Evolutionary conservation across 352 stramenopile genomes (phyloP), one percentile per base, ranked within the genome.

Genomic region (Thraustochytrium sp.): DNA sequence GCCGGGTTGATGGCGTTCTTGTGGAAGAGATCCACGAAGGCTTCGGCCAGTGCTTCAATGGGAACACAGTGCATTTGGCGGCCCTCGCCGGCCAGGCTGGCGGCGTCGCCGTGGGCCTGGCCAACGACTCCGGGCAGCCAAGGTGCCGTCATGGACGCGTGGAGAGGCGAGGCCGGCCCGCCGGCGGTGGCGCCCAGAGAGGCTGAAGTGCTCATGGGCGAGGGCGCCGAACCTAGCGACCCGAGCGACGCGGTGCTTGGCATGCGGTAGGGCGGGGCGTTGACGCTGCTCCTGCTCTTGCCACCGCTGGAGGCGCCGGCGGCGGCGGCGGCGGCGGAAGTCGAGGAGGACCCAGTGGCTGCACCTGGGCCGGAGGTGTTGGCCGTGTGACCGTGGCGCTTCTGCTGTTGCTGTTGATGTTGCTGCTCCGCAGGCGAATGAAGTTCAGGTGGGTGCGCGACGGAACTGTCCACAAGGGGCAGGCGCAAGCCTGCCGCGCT

Each of bases 1-100:
- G 23, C 11, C 9, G 26, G 42, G 8, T 72, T 72, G 40, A 72
- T 72, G 9, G 42, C 59, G 2, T 72, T 38, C 16, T 31, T 21
- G 26, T 72, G 59, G 59, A 72, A 72, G 8, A 72, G 59, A 26
- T 72, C 59, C 13, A 72, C 59, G 46, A 72, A 72, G 59, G 59
- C 40, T 46, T 72, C 59, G 21, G 59, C 59, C 13, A 72, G 34
- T 11, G 59, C 59, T 29, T 72, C 59, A 44, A 72, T 31, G 36
- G 59, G 59, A 2, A 31, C 42, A 31, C 13, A 55, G 59, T 72
- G 59, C 59, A 72, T 13, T 44, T 72, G 59, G 26, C 40, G 59
- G 11, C 46, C 0, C 40, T 72, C 59, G 29, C 26, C 59, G 23
- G 59, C 13, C 16, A 72, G 59, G 13, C 13, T 72, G 36, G 59